These are phyloP conservation scores for Phaeodactylum tricornutum DNA, from an alignment of 108 stramenopile species.

Conservation along the genomic window DNA sequence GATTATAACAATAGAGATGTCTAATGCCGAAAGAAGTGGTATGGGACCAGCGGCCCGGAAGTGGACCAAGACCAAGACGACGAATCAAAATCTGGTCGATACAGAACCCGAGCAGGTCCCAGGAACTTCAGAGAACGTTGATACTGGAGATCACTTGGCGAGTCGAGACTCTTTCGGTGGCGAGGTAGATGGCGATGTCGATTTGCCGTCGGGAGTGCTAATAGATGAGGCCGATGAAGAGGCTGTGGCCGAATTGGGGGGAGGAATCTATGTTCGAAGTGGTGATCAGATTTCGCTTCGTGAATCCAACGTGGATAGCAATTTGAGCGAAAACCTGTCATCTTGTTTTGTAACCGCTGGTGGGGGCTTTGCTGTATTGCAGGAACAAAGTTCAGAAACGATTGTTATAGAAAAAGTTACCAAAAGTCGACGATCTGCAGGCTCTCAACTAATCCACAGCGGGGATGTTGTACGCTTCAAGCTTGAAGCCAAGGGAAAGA, in stretches of 20 bases:
- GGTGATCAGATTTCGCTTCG: constrained; percentile 43
- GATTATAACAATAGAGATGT: constrained; percentile 3
- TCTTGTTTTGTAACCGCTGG: constrained; percentile 42
- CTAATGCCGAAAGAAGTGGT: neutral
- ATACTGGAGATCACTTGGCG: too few relatives aligned
- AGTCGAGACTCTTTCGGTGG: too few relatives aligned
- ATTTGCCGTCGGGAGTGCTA: neutral
- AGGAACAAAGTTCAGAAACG: constrained; percentile 27
- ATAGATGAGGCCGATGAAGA: constrained; percentile 30
- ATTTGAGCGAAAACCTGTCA: neutral
- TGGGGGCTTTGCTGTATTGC: constrained; percentile 69
- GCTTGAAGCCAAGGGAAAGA: too few relatives aligned
- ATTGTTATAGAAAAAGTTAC: constrained; percentile 50
- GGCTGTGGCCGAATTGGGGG: constrained; percentile 39
- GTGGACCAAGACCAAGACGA: neutral
- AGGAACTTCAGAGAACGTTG: too few relatives aligned
- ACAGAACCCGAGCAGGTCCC: constrained; percentile 3
- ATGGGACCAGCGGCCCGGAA: constrained; percentile 1
- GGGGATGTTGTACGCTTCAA: constrained; percentile 78
- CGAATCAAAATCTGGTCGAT: neutral
- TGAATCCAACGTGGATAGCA: constrained; percentile 15
- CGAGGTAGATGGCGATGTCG: neutral
- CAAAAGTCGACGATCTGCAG: constrained; percentile 9
- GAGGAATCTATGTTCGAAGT: constrained; percentile 44
- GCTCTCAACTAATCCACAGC: constrained; percentile 47